Base-by-base conservation (phyloP, 164 flowering plant genomes). In the Macadamia tetraphylla region DNA sequence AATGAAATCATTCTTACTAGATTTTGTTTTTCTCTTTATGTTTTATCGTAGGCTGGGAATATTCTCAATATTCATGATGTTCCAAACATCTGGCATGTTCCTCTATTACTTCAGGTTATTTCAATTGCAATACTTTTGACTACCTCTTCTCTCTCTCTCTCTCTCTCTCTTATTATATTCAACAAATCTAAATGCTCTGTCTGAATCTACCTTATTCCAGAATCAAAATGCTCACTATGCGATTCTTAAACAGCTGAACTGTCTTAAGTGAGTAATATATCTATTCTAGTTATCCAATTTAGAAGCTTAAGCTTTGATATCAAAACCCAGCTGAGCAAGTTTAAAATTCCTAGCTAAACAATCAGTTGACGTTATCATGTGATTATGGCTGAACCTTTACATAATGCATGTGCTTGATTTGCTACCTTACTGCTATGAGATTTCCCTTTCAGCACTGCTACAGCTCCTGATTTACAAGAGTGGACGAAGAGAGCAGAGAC, bases 1-100 rank as follows among this genome's bases (percentile, higher is more conserved):
- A n/a, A 46, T 62, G 23, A 29, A 46, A 46, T 56, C 1, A 32
- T 62, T 69, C 64, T 58, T n/a, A 71, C n/a, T 0, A 17, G n/a
- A 29, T 56, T 62, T 58, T 65, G 44, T 61, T 60, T 65, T 46
- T 46, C 51, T 46, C 32, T 63, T 9, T 42, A 10, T 55, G n/a
- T 23, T 73, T 42, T 62, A 58, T 74, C 46, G 9, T 80, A 94
- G 99, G 81, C 76, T 67, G 89, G 76, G 65, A 92, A 94, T 75
- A 92, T 94, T 67, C 88, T 92, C 61, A 92, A 83, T 76, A 81
- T 94, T 60, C 92, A 89, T 74, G 98, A 94, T 82, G 97, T 94
- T 76, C 97, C 99, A 70, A 94, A 94, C 78, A 89, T 94, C 75
- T 94, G 97, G 97, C 99, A 94, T 65, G 75, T 94, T 71, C 98